Percentiles rank a stretch among this genome's conserved stretches.
Evolutionary conservation across 768 basidiomycete genomes (phyloP).

Genomic region (Cyathus striatus): DNA sequence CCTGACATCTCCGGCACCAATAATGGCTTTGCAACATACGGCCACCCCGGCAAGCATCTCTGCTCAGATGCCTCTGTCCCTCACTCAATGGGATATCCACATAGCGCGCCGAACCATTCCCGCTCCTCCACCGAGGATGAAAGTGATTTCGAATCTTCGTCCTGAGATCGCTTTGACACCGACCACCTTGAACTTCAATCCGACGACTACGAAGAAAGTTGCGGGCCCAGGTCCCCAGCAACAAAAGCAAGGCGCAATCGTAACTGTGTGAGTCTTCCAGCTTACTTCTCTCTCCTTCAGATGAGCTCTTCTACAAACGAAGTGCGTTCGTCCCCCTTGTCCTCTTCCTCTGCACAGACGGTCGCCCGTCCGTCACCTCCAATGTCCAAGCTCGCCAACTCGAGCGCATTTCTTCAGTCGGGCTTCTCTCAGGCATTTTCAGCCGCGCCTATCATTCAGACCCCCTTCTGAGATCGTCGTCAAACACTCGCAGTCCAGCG

Average conservation of each 20-base stretch:
- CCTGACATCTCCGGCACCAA: constrained; percentile 74
- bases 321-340: constrained; percentile 33
- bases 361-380: constrained; percentile 51
- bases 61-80: constrained; percentile 33
- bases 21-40: constrained; percentile 56
- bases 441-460: constrained; percentile 22
- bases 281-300: constrained; percentile 71
- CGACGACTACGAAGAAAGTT: constrained; percentile 18
- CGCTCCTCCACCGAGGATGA: constrained; percentile 38
- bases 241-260: constrained; percentile 44
- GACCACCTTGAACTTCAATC: constrained; percentile 22
- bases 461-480: constrained; percentile 35
- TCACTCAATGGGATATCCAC: constrained; percentile 33
- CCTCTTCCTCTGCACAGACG: constrained; percentile 43
- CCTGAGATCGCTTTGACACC: constrained; percentile 28
- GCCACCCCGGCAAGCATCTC: constrained; percentile 50
- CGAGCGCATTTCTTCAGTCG: constrained; percentile 20
- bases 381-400: constrained; percentile 44
- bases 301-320: constrained; percentile 32
- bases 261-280: constrained; percentile 70
- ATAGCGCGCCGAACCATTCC: constrained; percentile 36
- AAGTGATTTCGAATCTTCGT: constrained; percentile 31
- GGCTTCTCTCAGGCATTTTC: constrained; percentile 14
- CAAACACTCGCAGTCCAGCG: constrained; percentile 15
- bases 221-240: constrained; percentile 15